A percentile compares a stretch with the other conserved stretches of the same genome.
phyloP scores from a whole-genome alignment of 1,284 basidiomycete species.

The Ceratobasidium sp. region DNA sequence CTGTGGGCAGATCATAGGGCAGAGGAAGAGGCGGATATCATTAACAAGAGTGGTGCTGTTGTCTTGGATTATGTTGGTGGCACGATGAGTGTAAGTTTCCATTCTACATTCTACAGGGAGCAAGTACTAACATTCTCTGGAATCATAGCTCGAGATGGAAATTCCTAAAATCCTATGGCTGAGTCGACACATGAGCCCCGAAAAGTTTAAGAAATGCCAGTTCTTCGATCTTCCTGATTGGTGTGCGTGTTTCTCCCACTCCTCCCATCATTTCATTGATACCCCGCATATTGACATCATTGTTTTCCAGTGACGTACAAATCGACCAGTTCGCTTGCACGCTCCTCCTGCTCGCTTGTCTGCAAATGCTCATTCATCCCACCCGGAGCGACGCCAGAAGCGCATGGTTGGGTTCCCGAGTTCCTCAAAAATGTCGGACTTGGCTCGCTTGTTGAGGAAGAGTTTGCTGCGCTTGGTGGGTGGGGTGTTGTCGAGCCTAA shows the following conservation, averaged over 20 bases:
- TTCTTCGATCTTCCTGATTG: conserved; percentile 99
- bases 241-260: conserved; percentile 51
- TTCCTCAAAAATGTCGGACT: conserved; percentile 89
- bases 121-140: not conserved
- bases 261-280: not conserved
- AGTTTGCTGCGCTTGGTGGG: conserved; percentile 83
- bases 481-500: conserved; percentile 46
- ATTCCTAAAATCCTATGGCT: conserved; percentile 97
- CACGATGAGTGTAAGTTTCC: conserved; percentile 86
- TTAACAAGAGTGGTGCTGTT: conserved; percentile 85
- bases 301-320: conserved; percentile 76
- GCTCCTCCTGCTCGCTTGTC: conserved; percentile 92
- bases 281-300: not conserved
- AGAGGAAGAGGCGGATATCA: conserved; percentile 87
- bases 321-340: conserved; percentile 80
- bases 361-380: conserved; percentile 99
- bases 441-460: conserved; percentile 69
- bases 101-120: conserved; percentile 14
- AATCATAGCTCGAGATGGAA: conserved; percentile 89
- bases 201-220: conserved; percentile 82
- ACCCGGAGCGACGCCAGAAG: conserved; percentile 58
- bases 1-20: conserved; percentile 97
- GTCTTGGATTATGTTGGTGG: conserved; percentile 97
- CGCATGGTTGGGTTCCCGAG: conserved; percentile 83
- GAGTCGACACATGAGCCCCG: conserved; percentile 83